A percentile compares a stretch with the other conserved stretches of the same genome.
These are phyloP conservation scores for Jaenimonas drosophilae DNA, from an alignment of 208 protist genomes.

Conservation along the genomic window DNA sequence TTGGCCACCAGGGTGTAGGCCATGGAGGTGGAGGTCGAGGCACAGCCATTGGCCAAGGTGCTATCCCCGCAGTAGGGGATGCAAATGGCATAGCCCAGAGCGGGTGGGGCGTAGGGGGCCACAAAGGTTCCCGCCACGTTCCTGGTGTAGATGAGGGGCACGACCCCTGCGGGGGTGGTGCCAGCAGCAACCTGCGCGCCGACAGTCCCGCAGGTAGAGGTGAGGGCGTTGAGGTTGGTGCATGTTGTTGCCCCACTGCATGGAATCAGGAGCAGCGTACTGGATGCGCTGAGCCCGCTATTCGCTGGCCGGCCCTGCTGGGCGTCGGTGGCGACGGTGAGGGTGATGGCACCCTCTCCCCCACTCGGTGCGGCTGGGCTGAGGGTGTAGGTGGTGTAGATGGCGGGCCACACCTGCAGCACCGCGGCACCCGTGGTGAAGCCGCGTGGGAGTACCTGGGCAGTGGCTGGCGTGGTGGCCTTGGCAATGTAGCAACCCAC, in stretches of 20 bases:
- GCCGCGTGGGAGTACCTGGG: conserved; percentile 26
- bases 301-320: conserved; percentile 38
- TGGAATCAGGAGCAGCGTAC: conserved; percentile 55
- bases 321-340: conserved; percentile 28
- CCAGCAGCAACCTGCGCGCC: conserved; percentile 5
- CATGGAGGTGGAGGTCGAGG: conserved; percentile 13
- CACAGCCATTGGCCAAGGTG: conserved; percentile 14
- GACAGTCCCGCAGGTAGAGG: conserved; percentile 23
- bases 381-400: conserved; percentile 60
- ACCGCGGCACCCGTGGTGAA: conserved; percentile 2
- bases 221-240: conserved; percentile 22
- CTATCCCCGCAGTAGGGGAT: conserved; percentile 67
- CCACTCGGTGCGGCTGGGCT: conserved; percentile 19
- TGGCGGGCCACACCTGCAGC: conserved; percentile 29
- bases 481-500: conserved; percentile 61
- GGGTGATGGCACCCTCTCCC: conserved; percentile 38
- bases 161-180: neutral
- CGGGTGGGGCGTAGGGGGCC: conserved; percentile 40
- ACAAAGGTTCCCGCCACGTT: conserved; percentile 38
- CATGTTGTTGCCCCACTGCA: conserved; percentile 34
- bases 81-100: conserved; percentile 59
- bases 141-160: conserved; percentile 12
- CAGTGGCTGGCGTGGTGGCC: conserved; percentile 7
- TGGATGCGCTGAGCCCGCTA: conserved; percentile 30
- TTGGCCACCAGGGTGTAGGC: conserved; percentile 56